These are phyloP conservation scores for Clavispora carvajalis DNA, from an alignment of 805 yeast genomes.

Conservation along the genomic window DNA sequence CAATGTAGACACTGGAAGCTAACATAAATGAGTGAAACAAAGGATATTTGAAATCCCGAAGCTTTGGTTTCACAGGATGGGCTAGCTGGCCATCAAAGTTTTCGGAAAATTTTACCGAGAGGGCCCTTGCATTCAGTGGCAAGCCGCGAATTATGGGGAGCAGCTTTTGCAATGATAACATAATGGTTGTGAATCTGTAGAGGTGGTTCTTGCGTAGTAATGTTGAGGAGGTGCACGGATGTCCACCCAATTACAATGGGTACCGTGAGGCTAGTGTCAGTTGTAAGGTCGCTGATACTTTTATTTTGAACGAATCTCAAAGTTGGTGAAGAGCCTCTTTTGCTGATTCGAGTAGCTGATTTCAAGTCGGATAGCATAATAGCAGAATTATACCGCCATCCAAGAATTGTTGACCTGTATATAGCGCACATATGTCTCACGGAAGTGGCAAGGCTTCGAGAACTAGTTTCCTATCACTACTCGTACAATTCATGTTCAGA, in stretches of 20 bases:
- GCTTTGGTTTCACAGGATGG: constrained; percentile 20
- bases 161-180: not conserved
- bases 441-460: constrained; percentile 3
- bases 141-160: not conserved
- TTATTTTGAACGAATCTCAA: too few species aligned
- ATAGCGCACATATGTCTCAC: not conserved
- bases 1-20: constrained; percentile 35
- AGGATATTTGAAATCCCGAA: constrained; percentile 35
- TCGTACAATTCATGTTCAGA: constrained; percentile 57
- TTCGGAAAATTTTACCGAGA: constrained; percentile 13
- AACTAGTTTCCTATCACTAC: not conserved
- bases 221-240: too few species aligned
- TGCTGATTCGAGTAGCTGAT: too few species aligned
- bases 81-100: constrained; percentile 13
- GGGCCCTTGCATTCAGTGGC: not conserved
- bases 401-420: too few species aligned
- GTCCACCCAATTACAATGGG: too few species aligned
- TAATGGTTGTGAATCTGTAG: too few species aligned
- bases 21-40: constrained; percentile 34
- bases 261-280: too few species aligned
- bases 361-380: too few species aligned
- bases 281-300: too few species aligned
- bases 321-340: too few species aligned
- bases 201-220: too few species aligned
- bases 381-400: too few species aligned